Evolutionary conservation across 768 basidiomycete species (phyloP), one percentile per base, ranked within the genome.

Genomic region (Tubosaeta sp.): DNA sequence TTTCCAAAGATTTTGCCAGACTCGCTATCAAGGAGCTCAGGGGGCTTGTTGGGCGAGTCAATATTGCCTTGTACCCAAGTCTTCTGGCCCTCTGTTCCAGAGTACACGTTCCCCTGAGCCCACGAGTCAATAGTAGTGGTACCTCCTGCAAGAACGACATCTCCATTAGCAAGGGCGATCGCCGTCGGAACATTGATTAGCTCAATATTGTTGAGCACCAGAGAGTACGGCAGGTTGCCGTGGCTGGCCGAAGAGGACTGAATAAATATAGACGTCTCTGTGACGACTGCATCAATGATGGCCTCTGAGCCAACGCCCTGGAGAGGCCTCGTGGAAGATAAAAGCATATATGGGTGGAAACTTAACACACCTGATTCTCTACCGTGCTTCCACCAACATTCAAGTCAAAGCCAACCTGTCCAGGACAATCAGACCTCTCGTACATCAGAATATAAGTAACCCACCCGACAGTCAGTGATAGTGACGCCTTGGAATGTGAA

Each of bases 91-190:
- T 69, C 73, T 4, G 77, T 75, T 29, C 87, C 87, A 0, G 68
- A 72, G 66, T 78, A 91, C 13, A 83, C 71, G 58, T 90, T 80
- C 35, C 89, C 89, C 66, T 91, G 87, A 5, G 71, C 86, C 89
- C 88, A 91, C 4, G 82, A 80, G 0, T 66, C 58, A 35, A 72
- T 72, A 14, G 58, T 65, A 17, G 48, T 65, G 4, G 67, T 69
- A 16, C 71, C 74, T 9, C 74, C 74, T 0, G 58, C 47, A 11
- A 79, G 65, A 9, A 76, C 56, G 2, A 63, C 67, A 9, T 38
- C 56, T 7, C 74, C 72, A 31, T 58, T 53, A 6, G 55, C 70
- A 11, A 46, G 29, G 10, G 65, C 70, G 14, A 79, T 67, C 10
- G 71, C 66, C 5, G 50, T 65, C 4, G 65, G 55, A 35, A 75